Base-by-base conservation (phyloP, 495 filamentous ascomycete species). In the Neurospora sp. region DNA sequence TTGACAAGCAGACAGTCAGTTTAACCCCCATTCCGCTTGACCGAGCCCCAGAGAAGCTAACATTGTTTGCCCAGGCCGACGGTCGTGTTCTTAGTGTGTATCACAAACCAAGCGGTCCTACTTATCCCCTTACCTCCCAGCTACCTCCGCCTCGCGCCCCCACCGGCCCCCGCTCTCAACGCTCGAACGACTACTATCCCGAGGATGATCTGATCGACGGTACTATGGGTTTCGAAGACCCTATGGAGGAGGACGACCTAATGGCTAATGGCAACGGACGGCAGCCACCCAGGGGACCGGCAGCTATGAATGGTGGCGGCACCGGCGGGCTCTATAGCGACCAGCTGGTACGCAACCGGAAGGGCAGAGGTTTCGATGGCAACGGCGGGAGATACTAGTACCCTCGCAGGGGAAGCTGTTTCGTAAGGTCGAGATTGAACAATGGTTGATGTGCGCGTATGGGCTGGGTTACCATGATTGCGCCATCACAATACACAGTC, bases 1-100 rank as follows among this genome's bases (percentile, higher is more conserved):
- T 97, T 81, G 91, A 99, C 81, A 92, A 93, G 76, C 91, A 96
- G 79, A 92, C 88, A 80, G 95, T 97, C 82, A 77, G 86, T 76
- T 59, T 15, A 8, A n/a, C 54, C 24, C 36, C 45, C 36, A 31
- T 72, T 73, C 34, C 66, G 43, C 69, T 11, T 13, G 24, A 36
- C 71, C 72, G 39, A 45, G 54, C 71, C 37, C 3, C 48, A 59
- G 48, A 73, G 13, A 21, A 62, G 73, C 71, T 28, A 70, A 69
- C 39, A 28, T 37, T 24, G 21, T 19, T 69, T 69, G 9, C 69
- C 48, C 74, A 97, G 93, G 94, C 94, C 71, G 94, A 97, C 76
- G 93, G 94, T n/a, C 87, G 93, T 72, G 78, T 93, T 13, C 86
- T 99, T 7, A 87, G 90, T 66, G 89, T 99, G 72, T 92, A 90